A percentile compares a stretch with the other conserved stretches of the same genome.
Conservation (phyloP, 352 stramenopile genomes). For the Globisporangium solare region DNA sequence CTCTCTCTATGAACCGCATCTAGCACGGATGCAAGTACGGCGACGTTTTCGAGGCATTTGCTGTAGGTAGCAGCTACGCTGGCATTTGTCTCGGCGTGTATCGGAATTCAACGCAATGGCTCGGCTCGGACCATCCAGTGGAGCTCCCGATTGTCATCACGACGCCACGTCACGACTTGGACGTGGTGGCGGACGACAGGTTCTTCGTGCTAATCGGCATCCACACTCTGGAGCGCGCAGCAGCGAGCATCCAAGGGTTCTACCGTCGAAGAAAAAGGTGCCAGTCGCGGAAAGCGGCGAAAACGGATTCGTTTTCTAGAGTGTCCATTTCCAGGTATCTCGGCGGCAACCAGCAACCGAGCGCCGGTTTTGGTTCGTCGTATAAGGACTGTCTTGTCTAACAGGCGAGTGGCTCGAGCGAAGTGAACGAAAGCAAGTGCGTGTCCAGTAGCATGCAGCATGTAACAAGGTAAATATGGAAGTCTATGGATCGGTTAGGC, state of each 20-base stretch:
- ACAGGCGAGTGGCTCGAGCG: not conserved
- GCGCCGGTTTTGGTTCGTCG: conserved; percentile 8
- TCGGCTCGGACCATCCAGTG: conserved; percentile 29
- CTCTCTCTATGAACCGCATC: not conserved
- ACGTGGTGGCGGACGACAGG: conserved; percentile 46
- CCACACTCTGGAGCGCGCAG: conserved; percentile 68
- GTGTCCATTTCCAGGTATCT: conserved; percentile 36
- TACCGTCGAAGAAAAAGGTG: conserved; percentile 18
- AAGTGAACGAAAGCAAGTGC: not conserved
- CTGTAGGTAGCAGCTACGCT: conserved; percentile 39
- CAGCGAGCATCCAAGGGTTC: conserved; percentile 46
- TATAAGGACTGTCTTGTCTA: conserved; percentile 22
- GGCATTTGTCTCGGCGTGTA: conserved; percentile 76
- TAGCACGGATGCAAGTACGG: conserved; percentile 45
- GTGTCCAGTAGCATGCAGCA: not conserved
- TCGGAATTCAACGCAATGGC: conserved; percentile 50
- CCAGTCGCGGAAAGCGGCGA: not conserved
- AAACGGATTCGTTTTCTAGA: conserved; percentile 6
- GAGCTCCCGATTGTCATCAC: conserved; percentile 78
- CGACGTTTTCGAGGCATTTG: conserved; percentile 60
- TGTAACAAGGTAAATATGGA: conserved; percentile 3
- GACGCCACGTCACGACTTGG: conserved; percentile 44
- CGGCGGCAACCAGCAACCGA: not conserved
- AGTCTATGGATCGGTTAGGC: not conserved
- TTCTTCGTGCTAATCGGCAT: conserved; percentile 74